phyloP scores from a whole-genome alignment of 805 yeast genomes.

The Saccharomycopsis selenospora region DNA sequence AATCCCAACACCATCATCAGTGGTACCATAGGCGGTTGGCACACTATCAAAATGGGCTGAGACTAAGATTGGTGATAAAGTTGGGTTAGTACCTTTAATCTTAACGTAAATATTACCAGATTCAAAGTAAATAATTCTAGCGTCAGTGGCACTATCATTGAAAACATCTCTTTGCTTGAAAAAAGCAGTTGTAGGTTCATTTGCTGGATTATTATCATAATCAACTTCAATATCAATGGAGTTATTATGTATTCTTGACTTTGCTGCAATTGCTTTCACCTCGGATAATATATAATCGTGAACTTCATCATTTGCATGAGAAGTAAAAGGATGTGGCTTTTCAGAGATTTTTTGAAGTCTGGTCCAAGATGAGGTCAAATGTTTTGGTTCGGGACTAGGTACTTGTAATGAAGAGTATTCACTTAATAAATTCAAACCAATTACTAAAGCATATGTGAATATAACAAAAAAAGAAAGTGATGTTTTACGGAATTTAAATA shows the following conservation, averaged over 20 bases:
- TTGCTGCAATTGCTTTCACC: conserved; percentile 31
- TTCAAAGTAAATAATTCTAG: conserved; percentile 66
- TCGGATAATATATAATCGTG: conserved; percentile 55
- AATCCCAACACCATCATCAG: conserved; percentile 89
- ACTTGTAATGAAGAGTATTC: conserved; percentile 36
- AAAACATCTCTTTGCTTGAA: conserved; percentile 47
- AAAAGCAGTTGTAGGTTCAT: conserved; percentile 28
- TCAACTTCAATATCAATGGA: conserved; percentile 34
- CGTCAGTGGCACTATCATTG: conserved; percentile 32
- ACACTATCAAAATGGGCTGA: conserved; percentile 90
- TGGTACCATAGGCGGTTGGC: conserved; percentile 79
- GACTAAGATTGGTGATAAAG: conserved; percentile 59
- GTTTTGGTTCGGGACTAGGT: conserved; percentile 37
- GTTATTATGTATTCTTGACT: conserved; percentile 12
- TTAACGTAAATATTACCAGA: conserved; percentile 75
- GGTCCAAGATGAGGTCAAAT: conserved; percentile 48
- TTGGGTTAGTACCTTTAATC: conserved; percentile 53
- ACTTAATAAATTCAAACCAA: conserved; percentile 33
- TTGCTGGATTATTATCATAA: conserved; percentile 28
- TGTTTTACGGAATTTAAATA: conserved; percentile 69
- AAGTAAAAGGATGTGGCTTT: conserved; percentile 69
- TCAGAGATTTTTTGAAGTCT: conserved; percentile 64
- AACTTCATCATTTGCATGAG: conserved; percentile 68
- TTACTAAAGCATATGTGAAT: conserved; percentile 38
- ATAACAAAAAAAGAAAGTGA: conserved; percentile 52